Evolutionary conservation across 176 grass and related monocot genomes (phyloP).

Genomic region (Cocos nucifera): DNA sequence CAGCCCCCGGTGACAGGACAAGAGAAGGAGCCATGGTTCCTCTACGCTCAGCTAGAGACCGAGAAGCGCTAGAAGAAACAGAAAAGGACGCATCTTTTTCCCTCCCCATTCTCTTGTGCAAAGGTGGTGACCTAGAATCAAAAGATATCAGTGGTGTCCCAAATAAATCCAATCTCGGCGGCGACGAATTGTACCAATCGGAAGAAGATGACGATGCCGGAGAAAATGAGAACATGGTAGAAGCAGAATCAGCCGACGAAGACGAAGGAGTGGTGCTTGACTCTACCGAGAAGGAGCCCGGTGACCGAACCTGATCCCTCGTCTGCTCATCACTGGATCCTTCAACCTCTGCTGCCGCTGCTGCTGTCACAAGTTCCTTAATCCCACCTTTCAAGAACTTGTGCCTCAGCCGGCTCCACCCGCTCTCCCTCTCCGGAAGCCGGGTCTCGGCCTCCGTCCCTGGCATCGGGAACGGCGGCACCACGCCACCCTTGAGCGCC

Average conservation of each 20-base stretch:
- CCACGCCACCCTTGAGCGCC: slow-evolving; percentile 15
- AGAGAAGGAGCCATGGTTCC: slow-evolving; percentile 26
- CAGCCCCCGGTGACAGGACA: slow-evolving; percentile 6
- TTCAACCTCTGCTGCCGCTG: neutral
- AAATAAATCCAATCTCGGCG: slow-evolving; percentile 18
- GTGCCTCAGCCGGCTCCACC: slow-evolving; percentile 11
- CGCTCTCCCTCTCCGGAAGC: slow-evolving; percentile 4
- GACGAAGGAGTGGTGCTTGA: slow-evolving; percentile 36
- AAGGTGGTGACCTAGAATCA: neutral
- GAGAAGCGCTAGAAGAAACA: slow-evolving; percentile 6
- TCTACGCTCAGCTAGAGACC: slow-evolving; percentile 36
- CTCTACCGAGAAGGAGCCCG: slow-evolving; percentile 8
- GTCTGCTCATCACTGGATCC: neutral
- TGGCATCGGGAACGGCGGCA: neutral
- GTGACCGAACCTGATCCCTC: neutral
- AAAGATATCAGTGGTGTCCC: slow-evolving; percentile 5
- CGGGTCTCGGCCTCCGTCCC: neutral
- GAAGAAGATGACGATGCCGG: slow-evolving; percentile 25
- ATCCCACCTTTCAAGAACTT: slow-evolving; percentile 3
- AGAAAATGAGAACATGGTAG: slow-evolving; percentile 16
- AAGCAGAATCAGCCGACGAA: slow-evolving; percentile 17
- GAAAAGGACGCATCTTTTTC: slow-evolving; percentile 7
- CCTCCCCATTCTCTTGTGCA: slow-evolving; percentile 15
- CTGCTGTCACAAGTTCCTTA: slow-evolving; percentile 7
- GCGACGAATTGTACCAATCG: slow-evolving; percentile 39